Conservation (phyloP, 345 rosid species). For the Citrus cavaleriei region DNA sequence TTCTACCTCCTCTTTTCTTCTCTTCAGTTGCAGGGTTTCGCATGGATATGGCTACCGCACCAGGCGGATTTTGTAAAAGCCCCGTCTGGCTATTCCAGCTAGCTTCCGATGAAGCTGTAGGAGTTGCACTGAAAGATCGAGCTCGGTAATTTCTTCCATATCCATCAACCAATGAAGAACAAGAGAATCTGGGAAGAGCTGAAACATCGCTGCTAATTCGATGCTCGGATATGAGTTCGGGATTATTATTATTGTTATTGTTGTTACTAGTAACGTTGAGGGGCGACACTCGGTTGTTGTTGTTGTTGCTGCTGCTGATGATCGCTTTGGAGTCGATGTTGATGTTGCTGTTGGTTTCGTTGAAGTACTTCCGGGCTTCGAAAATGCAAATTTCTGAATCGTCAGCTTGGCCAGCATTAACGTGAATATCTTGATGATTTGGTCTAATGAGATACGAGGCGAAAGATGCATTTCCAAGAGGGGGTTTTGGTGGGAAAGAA, state of each 20-base stretch:
- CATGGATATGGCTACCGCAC: conserved; percentile 40
- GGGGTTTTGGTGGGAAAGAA: neutral
- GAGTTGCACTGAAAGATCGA: conserved; percentile 50
- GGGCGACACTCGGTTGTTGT: conserved; percentile 28
- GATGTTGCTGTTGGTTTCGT: conserved; percentile 22
- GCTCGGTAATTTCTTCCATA: conserved; percentile 36
- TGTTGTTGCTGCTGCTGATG: conserved; percentile 10
- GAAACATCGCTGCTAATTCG: conserved; percentile 14
- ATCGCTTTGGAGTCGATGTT: conserved; percentile 8
- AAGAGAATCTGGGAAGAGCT: conserved; percentile 42
- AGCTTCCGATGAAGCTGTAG: conserved; percentile 78
- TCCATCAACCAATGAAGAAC: conserved; percentile 54
- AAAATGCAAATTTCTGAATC: conserved; percentile 69
- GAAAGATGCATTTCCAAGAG: neutral
- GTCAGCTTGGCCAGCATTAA: conserved; percentile 18
- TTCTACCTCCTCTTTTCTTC: conserved; percentile 15
- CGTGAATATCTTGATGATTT: neutral
- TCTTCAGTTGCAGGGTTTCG: conserved; percentile 17
- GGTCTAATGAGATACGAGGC: neutral
- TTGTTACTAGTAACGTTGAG: conserved; percentile 11
- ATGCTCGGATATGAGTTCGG: conserved; percentile 18
- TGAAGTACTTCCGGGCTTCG: conserved; percentile 69
- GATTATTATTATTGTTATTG: neutral
- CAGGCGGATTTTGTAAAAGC: conserved; percentile 56
- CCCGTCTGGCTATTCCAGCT: conserved; percentile 95